Evolutionary conservation across 345 rosid species (phyloP).

Genomic region (Eutrema japonicum): DNA sequence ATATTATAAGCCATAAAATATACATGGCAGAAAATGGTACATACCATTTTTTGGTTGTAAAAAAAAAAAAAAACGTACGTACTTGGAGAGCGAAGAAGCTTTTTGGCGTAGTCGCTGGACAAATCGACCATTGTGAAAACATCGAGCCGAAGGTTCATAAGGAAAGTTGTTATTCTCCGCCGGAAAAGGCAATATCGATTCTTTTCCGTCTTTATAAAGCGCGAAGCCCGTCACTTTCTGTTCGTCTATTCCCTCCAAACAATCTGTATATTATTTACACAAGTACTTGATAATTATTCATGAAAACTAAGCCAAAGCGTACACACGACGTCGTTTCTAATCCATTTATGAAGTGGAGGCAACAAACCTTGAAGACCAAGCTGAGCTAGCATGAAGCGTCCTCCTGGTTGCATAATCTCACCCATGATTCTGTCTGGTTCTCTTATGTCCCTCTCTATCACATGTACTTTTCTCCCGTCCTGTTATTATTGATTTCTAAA

Average conservation of each 20-base stretch:
- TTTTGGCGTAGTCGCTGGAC: constrained; percentile 43
- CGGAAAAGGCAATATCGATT: constrained; percentile 19
- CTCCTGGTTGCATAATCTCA: constrained; percentile 70
- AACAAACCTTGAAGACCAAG: constrained; percentile 61
- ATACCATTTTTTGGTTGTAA: no score
- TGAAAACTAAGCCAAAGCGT: not conserved
- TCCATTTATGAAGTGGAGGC: not conserved
- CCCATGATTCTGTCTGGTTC: constrained; percentile 66
- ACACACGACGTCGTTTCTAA: not conserved
- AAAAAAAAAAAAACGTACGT: not conserved
- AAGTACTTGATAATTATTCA: not conserved
- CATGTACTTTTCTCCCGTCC: constrained; percentile 66
- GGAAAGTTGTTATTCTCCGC: constrained; percentile 29
- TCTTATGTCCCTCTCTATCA: constrained; percentile 61
- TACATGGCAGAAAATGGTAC: no score
- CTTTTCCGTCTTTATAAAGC: constrained; percentile 40
- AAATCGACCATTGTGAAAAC: constrained; percentile 44
- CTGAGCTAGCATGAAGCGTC: constrained; percentile 59
- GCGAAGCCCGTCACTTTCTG: constrained; percentile 29
- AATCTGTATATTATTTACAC: constrained; percentile 30
- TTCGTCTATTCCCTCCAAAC: constrained; percentile 43
- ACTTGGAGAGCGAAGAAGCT: constrained; percentile 46
- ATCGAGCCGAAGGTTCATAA: constrained; percentile 39
- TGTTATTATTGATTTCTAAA: constrained; percentile 9
- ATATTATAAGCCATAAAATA: no score